phyloP scores from a whole-genome alignment of 164 flowering plant genomes.

The Stephania yunnanensis region DNA sequence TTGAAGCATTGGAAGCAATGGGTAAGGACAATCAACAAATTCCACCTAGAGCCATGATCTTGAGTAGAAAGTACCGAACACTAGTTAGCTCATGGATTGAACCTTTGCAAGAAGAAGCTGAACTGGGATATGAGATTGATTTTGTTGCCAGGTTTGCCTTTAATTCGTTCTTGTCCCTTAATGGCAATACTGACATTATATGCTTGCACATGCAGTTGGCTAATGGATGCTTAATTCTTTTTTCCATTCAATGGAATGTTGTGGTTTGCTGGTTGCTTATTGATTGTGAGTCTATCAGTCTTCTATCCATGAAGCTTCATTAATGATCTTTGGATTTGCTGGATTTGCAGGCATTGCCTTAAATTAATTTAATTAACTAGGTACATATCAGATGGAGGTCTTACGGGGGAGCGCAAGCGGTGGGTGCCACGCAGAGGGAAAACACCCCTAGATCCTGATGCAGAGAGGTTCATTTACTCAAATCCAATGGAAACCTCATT shows the following conservation, averaged over 20 bases:
- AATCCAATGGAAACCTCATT: conserved; percentile 90
- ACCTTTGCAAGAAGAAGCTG: conserved; percentile 97
- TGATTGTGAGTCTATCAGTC: neutral
- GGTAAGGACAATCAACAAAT: conserved; percentile 76
- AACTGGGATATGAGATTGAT: conserved; percentile 91
- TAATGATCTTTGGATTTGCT: neutral
- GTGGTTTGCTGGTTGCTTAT: neutral
- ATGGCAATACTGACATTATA: neutral
- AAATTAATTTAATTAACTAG: conserved; percentile 25
- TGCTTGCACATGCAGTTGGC: conserved; percentile 1
- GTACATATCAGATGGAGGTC: conserved; percentile 90
- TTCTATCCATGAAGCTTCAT: neutral
- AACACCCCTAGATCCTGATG: conserved; percentile 94
- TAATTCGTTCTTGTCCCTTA: neutral
- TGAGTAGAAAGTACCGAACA: conserved; percentile 89
- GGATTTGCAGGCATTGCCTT: neutral
- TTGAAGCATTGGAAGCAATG: conserved; percentile 94
- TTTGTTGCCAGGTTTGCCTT: conserved; percentile 71
- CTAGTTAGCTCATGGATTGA: conserved; percentile 99
- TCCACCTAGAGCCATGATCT: conserved; percentile 94
- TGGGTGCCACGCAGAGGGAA: conserved; percentile 99
- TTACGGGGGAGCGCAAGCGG: conserved; percentile 92
- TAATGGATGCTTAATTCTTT: neutral
- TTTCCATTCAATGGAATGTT: too few relatives aligned
- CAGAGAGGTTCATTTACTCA: conserved; percentile 65